Conservation (phyloP, 1,284 basidiomycete genomes). For the Irpex sp. region DNA sequence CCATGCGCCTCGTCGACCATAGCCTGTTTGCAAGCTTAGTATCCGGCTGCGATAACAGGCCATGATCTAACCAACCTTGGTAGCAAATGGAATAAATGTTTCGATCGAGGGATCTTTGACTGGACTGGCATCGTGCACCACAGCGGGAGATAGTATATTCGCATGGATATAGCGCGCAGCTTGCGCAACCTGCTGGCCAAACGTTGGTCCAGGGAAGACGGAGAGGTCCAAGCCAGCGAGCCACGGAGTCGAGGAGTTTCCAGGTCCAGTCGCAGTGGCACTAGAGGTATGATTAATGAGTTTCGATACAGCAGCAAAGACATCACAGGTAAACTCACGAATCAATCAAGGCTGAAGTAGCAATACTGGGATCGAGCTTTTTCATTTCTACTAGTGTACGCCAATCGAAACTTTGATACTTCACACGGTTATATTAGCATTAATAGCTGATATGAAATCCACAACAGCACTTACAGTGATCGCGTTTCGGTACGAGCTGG, state of each 20-base stretch:
- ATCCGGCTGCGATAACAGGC: neutral
- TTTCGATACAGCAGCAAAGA: neutral
- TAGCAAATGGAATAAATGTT: constrained; percentile 58
- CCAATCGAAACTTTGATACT: constrained; percentile 81
- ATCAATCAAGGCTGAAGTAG: constrained; percentile 58
- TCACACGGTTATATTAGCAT: neutral
- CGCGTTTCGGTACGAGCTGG: constrained; percentile 51
- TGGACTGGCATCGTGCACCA: constrained; percentile 35
- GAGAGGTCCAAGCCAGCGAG: constrained; percentile 57
- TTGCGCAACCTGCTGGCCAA: constrained; percentile 52
- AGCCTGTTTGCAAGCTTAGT: constrained; percentile 20
- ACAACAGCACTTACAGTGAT: constrained; percentile 52
- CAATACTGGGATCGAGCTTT: constrained; percentile 46
- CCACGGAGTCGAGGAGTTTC: constrained; percentile 51
- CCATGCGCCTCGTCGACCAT: constrained; percentile 68
- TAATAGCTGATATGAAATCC: too few species aligned
- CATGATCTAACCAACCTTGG: constrained; percentile 24
- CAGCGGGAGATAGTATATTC: constrained; percentile 65
- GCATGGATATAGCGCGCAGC: constrained; percentile 68
- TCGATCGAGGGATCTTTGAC: constrained; percentile 40
- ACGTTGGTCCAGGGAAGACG: constrained; percentile 51
- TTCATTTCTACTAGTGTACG: constrained; percentile 69
- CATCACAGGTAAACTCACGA: constrained; percentile 36
- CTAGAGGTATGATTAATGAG: constrained; percentile 24
- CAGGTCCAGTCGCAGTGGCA: constrained; percentile 35